Base-by-base conservation (phyloP, 306 rosid species). In the Biancaea sappan region DNA sequence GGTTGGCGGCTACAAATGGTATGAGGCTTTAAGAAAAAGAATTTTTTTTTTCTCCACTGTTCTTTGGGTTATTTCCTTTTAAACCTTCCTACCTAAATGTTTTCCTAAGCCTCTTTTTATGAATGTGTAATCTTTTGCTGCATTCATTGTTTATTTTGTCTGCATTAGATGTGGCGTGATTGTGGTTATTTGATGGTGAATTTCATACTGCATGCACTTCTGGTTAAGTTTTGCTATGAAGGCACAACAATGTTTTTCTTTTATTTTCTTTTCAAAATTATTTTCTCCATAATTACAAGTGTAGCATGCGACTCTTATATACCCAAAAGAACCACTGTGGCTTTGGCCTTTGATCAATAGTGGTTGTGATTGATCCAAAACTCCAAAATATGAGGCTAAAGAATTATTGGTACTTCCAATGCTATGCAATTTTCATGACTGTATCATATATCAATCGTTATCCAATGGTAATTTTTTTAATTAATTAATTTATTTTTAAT, bases 1-100 rank as follows among this genome's bases (percentile, higher is more conserved):
- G 82, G 98, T 92, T 86, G 99, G 98, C 73, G 91, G 94, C 84
- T 86, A 90, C 88, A 95, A 95, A 80, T 95, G 99, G 99, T 95
- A 92, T 1, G 92, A 4, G 74, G 41, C 58, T 65, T 74, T 61
- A 34, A 37, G 48, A 35, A 19, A 43, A 75, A 69, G 5, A 34
- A 34, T n/a, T n/a, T 37, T 59, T 38, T 57, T 2, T 77, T 18
- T 73, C 57, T 32, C 52, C 38, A 9, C 25, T 69, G 31, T 43
- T 66, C 8, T n/a, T 53, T 43, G 12, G 43, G 16, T 72, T 34
- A 66, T 71, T 63, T 70, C 60, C 65, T 32, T 75, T 43, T 56
- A 60, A 28, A 21, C 31, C 11, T 59, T 6, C 15, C 13, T 41
- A 28, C 21, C 57, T 59, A 70, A 31, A 6, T 67, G 54, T 35